Evolutionary conservation across 148 eudicot species (phyloP), one percentile per base, ranked within the genome.

Genomic region (Amaranthus hypochondriacus): DNA sequence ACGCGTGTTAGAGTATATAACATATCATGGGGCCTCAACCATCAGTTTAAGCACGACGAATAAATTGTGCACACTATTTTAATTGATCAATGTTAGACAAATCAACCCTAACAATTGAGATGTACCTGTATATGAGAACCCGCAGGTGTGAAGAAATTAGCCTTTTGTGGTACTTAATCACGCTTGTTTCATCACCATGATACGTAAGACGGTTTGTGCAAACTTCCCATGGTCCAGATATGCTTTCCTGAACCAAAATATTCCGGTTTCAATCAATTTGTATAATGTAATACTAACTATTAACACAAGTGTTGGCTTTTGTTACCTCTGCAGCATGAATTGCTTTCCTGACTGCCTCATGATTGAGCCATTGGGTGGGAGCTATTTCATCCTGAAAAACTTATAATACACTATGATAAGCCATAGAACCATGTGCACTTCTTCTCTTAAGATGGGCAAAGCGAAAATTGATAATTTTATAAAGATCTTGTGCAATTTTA

Each of bases 121-220:
- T 15, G 10, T 61, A 75, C 84, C 81, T 82, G 74, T 78, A 82
- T 46, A 82, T 82, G 50, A 82, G 84, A 28, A 74, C 84, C 52
- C 79, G 60, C 65, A 69, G 68, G 21, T 81, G 81, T 48, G 42
- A 56, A 66, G 81, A 58, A 71, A 76, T 82, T 48, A 82, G 76
- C 56, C 52, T 66, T 71, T 70, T 74, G 63, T 82, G 84, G 61
- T 82, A 82, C 5, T 66, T 62, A 18, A 78, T 75, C 84, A 82
- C 75, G 49, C 81, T 77, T 14, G 74, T 81, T 15, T 69, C 73
- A 66, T 78, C 81, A 12, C 18, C 50, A 39, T 55, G 51, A 47
- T 70, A 78, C 4, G 55, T 21, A 0, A 74, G n/a, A 5, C 47
- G 47, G 39, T 48, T 39, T 71, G 72, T 75, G 43, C 84, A 82